Evolutionary conservation across 345 rosid species (phyloP).

Genomic region (Brassica rapa): DNA sequence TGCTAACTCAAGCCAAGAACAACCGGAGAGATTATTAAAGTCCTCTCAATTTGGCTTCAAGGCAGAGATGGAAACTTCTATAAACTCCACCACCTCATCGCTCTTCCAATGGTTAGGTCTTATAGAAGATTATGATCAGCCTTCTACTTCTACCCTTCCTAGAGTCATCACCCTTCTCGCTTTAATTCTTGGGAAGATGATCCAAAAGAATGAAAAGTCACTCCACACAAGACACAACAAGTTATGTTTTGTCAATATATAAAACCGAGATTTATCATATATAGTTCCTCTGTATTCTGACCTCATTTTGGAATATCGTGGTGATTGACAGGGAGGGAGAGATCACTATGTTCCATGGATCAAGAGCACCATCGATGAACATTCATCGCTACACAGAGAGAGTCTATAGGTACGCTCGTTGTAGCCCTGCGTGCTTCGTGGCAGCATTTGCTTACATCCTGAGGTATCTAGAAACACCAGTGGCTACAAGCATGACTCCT

Average conservation of each 20-base stretch:
- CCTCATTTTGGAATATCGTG: slow-evolving; percentile 27
- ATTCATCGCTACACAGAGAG: slow-evolving; percentile 39
- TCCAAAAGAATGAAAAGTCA: slow-evolving; percentile 26
- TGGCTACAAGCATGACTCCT: slow-evolving; percentile 12
- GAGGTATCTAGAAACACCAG: slow-evolving; percentile 38
- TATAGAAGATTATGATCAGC: slow-evolving; percentile 33
- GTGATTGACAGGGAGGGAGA: slow-evolving; percentile 14
- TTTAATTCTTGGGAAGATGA: slow-evolving; percentile 35
- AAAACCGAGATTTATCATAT: background rate
- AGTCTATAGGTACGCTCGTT: slow-evolving; percentile 38
- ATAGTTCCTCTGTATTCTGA: background rate
- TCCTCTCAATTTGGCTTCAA: background rate
- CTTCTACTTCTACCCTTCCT: slow-evolving; percentile 30
- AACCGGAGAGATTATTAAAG: background rate
- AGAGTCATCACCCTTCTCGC: slow-evolving; percentile 36
- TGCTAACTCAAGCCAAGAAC: slow-evolving; percentile 12
- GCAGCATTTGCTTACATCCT: slow-evolving; percentile 40
- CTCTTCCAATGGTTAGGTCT: slow-evolving; percentile 39
- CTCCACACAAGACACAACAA: slow-evolving; percentile 18
- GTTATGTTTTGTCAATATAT: slow-evolving; percentile 27
- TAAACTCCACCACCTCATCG: slow-evolving; percentile 20
- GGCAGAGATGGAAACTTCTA: slow-evolving; percentile 29
- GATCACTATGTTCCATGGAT: slow-evolving; percentile 42
- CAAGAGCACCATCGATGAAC: slow-evolving; percentile 34
- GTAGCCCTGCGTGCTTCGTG: slow-evolving; percentile 43